Evolutionary conservation across 139 green algal species (phyloP).

Genomic region (Volvox reticuliferus): DNA sequence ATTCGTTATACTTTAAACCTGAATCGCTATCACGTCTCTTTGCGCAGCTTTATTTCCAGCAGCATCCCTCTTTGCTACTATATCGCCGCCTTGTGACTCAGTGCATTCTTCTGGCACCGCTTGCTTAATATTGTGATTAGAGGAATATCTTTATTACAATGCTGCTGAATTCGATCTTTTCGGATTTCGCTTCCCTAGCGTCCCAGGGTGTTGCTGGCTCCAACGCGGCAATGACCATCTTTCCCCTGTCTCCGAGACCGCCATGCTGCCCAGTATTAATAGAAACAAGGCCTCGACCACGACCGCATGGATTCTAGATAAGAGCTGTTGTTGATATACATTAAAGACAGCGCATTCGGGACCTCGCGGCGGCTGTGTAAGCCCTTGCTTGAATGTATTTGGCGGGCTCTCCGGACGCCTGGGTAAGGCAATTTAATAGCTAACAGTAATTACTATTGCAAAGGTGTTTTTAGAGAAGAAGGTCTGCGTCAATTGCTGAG

Average conservation of each 20-base stretch:
- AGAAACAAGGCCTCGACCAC: conserved; percentile 12
- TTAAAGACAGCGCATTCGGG: background rate
- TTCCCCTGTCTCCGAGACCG: background rate
- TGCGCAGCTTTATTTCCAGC: no score
- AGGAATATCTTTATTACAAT: no score
- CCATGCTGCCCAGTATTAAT: conserved; percentile 16
- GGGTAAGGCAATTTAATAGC: conserved; percentile 8
- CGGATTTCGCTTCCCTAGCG: background rate
- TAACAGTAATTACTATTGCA: background rate
- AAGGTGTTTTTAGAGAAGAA: no score
- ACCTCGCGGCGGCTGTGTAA: conserved; percentile 8
- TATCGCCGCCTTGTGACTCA: no score
- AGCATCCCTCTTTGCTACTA: no score
- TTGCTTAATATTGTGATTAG: no score
- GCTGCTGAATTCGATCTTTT: background rate
- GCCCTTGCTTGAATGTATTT: background rate
- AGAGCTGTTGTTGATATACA: no score
- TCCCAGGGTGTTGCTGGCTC: background rate
- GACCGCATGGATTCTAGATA: conserved; percentile 10
- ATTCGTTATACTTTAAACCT: no score
- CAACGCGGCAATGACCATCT: background rate
- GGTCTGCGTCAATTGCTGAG: no score
- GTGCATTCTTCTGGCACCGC: no score
- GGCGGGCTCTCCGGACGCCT: background rate
- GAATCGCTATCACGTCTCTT: no score